These are phyloP conservation scores for Allomyces macrogynus DNA, from an alignment of 192 early-diverging fungal genomes.

Conservation along the genomic window DNA sequence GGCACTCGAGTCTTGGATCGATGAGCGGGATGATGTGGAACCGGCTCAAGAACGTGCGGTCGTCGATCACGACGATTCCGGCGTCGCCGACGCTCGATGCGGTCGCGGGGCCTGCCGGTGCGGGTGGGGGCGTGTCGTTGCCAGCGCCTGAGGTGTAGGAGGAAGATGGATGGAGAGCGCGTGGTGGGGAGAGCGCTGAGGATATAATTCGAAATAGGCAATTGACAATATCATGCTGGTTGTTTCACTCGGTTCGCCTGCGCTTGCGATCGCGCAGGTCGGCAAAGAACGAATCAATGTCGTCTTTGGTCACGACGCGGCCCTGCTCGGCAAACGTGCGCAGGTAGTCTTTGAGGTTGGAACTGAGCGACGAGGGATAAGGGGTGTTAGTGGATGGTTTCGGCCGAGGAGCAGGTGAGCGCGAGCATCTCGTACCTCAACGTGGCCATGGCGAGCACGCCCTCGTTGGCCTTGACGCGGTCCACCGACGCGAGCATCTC, in stretches of 20 bases:
- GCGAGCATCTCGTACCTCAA: slow-evolving; percentile 14
- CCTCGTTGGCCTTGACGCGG: slow-evolving; percentile 49
- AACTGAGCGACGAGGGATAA: slow-evolving; percentile 2
- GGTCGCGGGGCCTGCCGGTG: no score
- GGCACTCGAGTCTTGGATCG: not conserved
- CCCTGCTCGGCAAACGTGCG: slow-evolving; percentile 51
- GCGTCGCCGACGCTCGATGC: no score
- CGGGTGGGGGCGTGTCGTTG: no score
- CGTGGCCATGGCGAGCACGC: slow-evolving; percentile 49
- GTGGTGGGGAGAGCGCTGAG: no score
- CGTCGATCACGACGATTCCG: no score
- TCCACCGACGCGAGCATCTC: slow-evolving; percentile 49
- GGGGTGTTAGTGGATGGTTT: not conserved
- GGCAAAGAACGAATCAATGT: slow-evolving; percentile 50
- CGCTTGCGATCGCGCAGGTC: not conserved
- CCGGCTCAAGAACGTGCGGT: not conserved
- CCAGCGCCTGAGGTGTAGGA: no score
- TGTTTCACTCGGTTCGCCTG: no score
- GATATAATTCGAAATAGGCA: no score
- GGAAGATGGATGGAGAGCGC: no score
- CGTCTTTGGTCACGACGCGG: slow-evolving; percentile 46
- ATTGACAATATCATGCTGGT: no score
- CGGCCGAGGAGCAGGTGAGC: no score
- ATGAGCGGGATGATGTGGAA: not conserved
- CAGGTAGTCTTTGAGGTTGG: slow-evolving; percentile 46